A percentile compares a stretch with the other conserved stretches of the same genome.
Evolutionary conservation across 2,329 filamentous ascomycete genomes (phyloP).

Genomic region (Ceratocystis eucalypticola): DNA sequence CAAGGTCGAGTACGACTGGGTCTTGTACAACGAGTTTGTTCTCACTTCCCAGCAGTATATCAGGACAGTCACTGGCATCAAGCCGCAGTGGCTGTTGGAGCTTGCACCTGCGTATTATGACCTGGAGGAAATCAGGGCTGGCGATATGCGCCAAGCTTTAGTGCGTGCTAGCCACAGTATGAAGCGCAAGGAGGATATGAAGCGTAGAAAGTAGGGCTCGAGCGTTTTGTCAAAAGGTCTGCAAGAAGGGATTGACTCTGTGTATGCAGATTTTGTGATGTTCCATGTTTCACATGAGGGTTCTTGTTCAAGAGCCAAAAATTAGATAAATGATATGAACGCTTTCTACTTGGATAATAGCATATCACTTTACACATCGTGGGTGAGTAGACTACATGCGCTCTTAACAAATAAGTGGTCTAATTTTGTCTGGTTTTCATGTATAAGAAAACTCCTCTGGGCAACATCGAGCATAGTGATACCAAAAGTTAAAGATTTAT

Average conservation of each 20-base stretch:
- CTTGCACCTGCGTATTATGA: conserved; percentile 93
- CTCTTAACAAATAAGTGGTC: neutral
- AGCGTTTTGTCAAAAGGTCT: neutral
- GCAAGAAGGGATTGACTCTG: neutral
- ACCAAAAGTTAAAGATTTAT: neutral
- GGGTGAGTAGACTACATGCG: neutral
- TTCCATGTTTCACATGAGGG: neutral
- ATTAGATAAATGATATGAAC: conserved; percentile 4
- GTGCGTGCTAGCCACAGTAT: conserved; percentile 45
- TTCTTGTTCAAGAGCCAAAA: neutral
- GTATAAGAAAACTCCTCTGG: neutral
- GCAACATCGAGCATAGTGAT: neutral
- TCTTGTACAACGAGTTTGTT: conserved; percentile 96
- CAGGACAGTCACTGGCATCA: conserved; percentile 78
- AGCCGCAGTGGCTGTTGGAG: conserved; percentile 90
- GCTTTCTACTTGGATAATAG: neutral
- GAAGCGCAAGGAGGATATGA: conserved; percentile 45
- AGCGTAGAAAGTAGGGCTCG: conserved; percentile 23
- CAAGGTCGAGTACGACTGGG: conserved; percentile 82
- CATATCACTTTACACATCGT: conserved; percentile 9
- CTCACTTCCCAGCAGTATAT: conserved; percentile 98
- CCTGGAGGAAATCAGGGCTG: conserved; percentile 65
- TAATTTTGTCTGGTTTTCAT: neutral
- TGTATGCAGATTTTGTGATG: neutral
- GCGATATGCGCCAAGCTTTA: conserved; percentile 64